Evolutionary conservation across 768 basidiomycete genomes (phyloP).

Genomic region (Paxillus involutus): DNA sequence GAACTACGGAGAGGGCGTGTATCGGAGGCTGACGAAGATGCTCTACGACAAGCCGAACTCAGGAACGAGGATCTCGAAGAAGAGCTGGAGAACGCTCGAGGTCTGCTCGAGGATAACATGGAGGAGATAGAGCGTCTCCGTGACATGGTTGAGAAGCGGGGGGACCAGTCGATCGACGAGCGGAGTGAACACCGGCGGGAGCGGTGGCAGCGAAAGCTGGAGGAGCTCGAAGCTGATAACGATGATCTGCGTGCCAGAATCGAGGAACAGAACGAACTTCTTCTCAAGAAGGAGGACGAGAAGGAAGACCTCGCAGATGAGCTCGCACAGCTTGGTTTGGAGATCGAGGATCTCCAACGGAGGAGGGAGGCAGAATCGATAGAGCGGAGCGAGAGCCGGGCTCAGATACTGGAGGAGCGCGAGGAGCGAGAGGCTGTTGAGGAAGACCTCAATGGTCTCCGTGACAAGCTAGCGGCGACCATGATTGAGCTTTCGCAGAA

Average conservation of each 20-base stretch:
- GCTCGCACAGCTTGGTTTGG: constrained; percentile 59
- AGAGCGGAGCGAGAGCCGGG: constrained; percentile 75
- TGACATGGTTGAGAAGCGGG: constrained; percentile 62
- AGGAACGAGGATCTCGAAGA: constrained; percentile 72
- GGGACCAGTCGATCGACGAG: constrained; percentile 41
- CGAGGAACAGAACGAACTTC: constrained; percentile 57
- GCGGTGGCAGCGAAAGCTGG: constrained; percentile 48
- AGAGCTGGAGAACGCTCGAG: constrained; percentile 68
- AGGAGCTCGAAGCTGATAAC: constrained; percentile 62
- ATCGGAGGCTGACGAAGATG: constrained; percentile 45
- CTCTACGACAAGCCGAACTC: constrained; percentile 53
- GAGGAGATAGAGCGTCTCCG: constrained; percentile 78
- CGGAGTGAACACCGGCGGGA: constrained; percentile 40
- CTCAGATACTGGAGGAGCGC: constrained; percentile 64
- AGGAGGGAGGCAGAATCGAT: constrained; percentile 60
- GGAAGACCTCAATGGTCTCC: constrained; percentile 68
- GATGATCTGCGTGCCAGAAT: constrained; percentile 57
- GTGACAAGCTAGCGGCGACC: constrained; percentile 77
- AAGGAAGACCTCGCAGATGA: constrained; percentile 69
- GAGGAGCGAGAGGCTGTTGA: constrained; percentile 81
- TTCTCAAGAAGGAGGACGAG: constrained; percentile 65
- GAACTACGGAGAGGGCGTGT: constrained; percentile 58
- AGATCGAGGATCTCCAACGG: constrained; percentile 65
- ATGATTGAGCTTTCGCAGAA: constrained; percentile 83
- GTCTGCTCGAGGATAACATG: constrained; percentile 75